Evolutionary conservation across 768 basidiomycete genomes (phyloP).

Genomic region (Porpolomopsis calyptriformis): DNA sequence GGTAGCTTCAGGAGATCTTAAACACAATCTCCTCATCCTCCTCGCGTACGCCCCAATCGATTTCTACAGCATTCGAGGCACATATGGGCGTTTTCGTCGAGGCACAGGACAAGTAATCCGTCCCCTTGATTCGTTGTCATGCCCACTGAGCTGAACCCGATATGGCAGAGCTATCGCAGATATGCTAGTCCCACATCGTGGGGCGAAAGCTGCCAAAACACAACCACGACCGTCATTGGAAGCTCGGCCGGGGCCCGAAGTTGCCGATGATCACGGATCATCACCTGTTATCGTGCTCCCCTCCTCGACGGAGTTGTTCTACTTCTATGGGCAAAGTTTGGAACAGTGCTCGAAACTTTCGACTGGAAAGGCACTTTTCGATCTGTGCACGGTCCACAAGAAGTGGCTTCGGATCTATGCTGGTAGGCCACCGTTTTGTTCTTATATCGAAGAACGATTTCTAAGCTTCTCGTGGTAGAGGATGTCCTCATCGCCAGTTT

Average conservation of each 20-base stretch:
- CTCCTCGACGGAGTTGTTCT: constrained; percentile 93
- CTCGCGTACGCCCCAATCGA: constrained; percentile 49
- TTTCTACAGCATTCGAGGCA: constrained; percentile 85
- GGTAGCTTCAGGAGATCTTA: constrained; percentile 57
- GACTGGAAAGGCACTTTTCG: constrained; percentile 72
- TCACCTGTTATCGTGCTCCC: constrained; percentile 65
- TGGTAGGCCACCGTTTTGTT: constrained; percentile 32
- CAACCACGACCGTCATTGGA: constrained; percentile 65
- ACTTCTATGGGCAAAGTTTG: constrained; percentile 90
- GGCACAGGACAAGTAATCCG: constrained; percentile 81
- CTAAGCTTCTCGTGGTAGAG: constrained; percentile 50
- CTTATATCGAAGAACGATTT: too few relatives aligned
- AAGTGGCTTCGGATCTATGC: constrained; percentile 96
- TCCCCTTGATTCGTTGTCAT: background rate
- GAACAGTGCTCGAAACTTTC: constrained; percentile 91
- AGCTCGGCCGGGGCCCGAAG: constrained; percentile 29
- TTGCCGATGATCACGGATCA: constrained; percentile 32
- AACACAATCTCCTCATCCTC: constrained; percentile 38
- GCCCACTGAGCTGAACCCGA: background rate
- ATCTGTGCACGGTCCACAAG: constrained; percentile 70
- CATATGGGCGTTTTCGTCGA: constrained; percentile 92
- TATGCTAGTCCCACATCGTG: constrained; percentile 79
- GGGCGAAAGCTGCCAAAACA: constrained; percentile 25
- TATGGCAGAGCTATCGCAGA: constrained; percentile 66
- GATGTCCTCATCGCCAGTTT: constrained; percentile 70